Evolutionary conservation across 73 alveolate genomes (phyloP).

Genomic region (Paramecium primaurelia): DNA sequence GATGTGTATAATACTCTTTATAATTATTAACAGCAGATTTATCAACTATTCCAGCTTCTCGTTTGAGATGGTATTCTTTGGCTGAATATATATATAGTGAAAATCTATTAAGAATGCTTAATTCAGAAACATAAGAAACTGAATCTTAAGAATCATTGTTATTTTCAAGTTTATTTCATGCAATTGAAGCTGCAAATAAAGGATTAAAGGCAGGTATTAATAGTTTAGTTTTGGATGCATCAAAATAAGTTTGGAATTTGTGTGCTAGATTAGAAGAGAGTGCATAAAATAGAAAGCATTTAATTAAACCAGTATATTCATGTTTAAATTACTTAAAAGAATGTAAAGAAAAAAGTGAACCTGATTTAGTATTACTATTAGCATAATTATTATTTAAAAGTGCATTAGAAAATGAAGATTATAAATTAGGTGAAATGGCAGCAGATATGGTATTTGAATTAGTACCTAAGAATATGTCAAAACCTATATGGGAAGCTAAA

Average conservation of each 20-base stretch:
- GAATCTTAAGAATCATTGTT: constrained; percentile 87
- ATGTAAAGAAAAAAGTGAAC: constrained; percentile 88
- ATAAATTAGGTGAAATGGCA: constrained; percentile 97
- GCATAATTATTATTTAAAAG: constrained; percentile 88
- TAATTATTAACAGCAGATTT: constrained; percentile 48
- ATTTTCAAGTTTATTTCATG: constrained; percentile 79
- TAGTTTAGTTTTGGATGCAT: constrained; percentile 76
- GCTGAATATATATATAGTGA: constrained; percentile 96
- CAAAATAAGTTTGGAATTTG: constrained; percentile 83
- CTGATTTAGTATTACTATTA: constrained; percentile 92
- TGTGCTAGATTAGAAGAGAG: constrained; percentile 75
- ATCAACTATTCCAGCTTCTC: constrained; percentile 77
- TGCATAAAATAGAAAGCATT: constrained; percentile 71
- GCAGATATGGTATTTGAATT: constrained; percentile 93
- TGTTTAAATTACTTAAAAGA: constrained; percentile 66
- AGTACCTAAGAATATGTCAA: constrained; percentile 92
- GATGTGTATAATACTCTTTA: constrained; percentile 90
- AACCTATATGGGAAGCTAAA: constrained; percentile 97
- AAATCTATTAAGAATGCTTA: constrained; percentile 87
- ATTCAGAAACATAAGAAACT: constrained; percentile 93
- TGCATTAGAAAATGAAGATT: constrained; percentile 91
- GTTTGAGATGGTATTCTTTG: constrained; percentile 97
- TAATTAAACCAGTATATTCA: constrained; percentile 72
- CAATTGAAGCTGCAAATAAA: constrained; percentile 79
- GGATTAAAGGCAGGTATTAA: constrained; percentile 79